Base-by-base conservation (phyloP, 2,329 filamentous ascomycete species). In the Thielaviopsis populi region DNA sequence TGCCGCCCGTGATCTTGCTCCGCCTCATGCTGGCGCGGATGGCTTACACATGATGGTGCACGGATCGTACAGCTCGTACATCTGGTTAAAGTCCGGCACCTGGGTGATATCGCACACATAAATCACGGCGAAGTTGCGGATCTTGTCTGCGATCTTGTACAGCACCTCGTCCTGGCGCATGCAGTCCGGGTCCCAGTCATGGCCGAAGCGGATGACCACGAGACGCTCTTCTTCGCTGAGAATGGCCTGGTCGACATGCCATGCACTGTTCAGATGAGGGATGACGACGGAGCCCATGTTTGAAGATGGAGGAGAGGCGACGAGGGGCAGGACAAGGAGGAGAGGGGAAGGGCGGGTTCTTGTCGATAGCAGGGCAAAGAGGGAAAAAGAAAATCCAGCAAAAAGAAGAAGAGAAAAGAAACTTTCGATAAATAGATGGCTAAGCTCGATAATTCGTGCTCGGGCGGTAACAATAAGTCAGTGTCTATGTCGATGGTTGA, bases 221-320 rank as follows among this genome's bases (percentile, higher is more conserved):
- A 96, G 84, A 59, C 92, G 87, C 72, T 97, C 92, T 72, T 96
- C 90, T 76, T 97, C 91, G 53, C 80, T 82, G 72, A 89, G 85
- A 72, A 96, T 96, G 68, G 91, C 91, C 77, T 97, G 91, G 79
- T 97, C 94, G 72, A 99, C 94, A 75, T 99, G 94, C 94, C 92
- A 99, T 74, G 89, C 94, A 50, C 88, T 91, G 69, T 83, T 83
- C 58, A 99, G 82, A 75, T 97, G 92, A 56, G 92, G 92, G 62
- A 99, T 84, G 60, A 95, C 88, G 67, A 96, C 88, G 70, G 91
- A 96, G 70, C 91, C 90, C 80, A 83, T 83, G 67, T 24, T 68
- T 27, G 24, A 24, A 50, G 24, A 24, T 24, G 46, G 42, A 37
- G n/a, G 19, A 30, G 33, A 10, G 59, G 48, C 19, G 33, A 41